Evolutionary conservation across 192 early-diverging fungal genomes (phyloP).

Genomic region (Coemansia sp.): DNA sequence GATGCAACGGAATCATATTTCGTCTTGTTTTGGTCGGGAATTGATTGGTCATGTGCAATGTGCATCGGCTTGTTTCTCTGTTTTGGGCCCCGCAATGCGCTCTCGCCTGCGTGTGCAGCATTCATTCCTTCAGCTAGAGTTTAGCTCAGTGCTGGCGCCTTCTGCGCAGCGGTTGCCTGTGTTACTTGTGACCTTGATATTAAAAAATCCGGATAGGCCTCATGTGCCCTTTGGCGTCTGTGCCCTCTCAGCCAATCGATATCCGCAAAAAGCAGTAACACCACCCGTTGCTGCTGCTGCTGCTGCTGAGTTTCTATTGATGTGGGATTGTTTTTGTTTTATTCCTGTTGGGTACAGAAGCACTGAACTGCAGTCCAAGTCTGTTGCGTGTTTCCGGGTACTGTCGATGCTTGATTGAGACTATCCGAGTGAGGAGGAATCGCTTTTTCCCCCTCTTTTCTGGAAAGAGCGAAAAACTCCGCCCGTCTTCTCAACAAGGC

Average conservation of each 20-base stretch:
- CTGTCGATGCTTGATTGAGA: not conserved
- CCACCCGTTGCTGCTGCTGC: too few species aligned
- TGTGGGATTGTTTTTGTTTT: constrained; percentile 1
- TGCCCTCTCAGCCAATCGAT: constrained; percentile 2
- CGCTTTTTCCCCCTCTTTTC: too few species aligned
- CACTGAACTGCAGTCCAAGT: not conserved
- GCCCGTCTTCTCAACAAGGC: too few species aligned
- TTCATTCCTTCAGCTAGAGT: constrained; percentile 13
- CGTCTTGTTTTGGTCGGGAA: not conserved
- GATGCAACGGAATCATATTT: not conserved
- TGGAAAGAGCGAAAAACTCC: too few species aligned
- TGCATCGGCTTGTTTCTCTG: constrained; percentile 10
- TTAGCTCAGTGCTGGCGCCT: not conserved
- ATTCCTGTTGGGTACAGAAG: not conserved
- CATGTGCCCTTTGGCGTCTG: not conserved
- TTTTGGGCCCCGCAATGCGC: constrained; percentile 10
- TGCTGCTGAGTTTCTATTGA: not conserved
- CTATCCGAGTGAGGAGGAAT: too few species aligned
- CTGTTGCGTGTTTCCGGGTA: not conserved
- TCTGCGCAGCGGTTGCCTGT: not conserved
- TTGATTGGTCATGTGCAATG: constrained; percentile 1
- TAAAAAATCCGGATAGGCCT: constrained; percentile 13
- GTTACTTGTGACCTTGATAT: constrained; percentile 14
- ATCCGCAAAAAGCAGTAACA: not conserved
- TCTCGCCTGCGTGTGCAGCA: constrained; percentile 14